phyloP scores from a whole-genome alignment of 257 asterid species.

The Rauvolfia tetraphylla region DNA sequence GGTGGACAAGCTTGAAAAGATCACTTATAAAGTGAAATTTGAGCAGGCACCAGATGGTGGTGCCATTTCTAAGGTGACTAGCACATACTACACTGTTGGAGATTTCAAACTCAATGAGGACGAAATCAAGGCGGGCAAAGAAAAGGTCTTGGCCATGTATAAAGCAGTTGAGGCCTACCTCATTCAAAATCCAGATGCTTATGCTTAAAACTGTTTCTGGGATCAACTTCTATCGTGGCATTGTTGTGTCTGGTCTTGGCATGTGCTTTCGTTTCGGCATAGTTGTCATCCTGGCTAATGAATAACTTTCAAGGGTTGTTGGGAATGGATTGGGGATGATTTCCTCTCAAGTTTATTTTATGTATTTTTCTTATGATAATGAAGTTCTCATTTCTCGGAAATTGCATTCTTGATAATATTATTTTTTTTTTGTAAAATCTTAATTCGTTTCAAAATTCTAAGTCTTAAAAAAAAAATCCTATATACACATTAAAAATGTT shows the following conservation, averaged over 20 bases:
- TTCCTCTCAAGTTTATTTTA: not conserved
- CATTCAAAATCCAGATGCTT: conserved; percentile 27
- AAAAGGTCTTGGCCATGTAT: conserved; percentile 21
- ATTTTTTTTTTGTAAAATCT: not conserved
- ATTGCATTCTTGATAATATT: not conserved
- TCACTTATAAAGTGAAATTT: conserved; percentile 22
- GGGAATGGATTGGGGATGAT: not conserved
- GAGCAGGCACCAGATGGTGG: conserved; percentile 28
- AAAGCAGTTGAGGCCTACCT: conserved; percentile 32
- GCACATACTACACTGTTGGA: conserved; percentile 26
- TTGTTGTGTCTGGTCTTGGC: not conserved
- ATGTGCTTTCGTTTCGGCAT: not conserved
- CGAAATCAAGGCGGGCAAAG: conserved; percentile 34
- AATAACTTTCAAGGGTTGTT: not conserved
- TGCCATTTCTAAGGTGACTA: conserved; percentile 23
- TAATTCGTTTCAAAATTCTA: not conserved
- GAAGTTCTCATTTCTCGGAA: not conserved
- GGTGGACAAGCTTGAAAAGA: conserved; percentile 21
- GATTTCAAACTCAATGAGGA: conserved; percentile 28
- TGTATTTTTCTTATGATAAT: not conserved
- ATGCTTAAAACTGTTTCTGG: conserved; percentile 12
- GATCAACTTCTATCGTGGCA: not conserved
- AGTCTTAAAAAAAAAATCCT: too few species aligned
- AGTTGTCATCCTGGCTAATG: conserved; percentile 15
- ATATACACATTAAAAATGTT: too few species aligned